Evolutionary conservation across 179 eudicot species (phyloP).

Genomic region (Heliamphora pulchella): DNA sequence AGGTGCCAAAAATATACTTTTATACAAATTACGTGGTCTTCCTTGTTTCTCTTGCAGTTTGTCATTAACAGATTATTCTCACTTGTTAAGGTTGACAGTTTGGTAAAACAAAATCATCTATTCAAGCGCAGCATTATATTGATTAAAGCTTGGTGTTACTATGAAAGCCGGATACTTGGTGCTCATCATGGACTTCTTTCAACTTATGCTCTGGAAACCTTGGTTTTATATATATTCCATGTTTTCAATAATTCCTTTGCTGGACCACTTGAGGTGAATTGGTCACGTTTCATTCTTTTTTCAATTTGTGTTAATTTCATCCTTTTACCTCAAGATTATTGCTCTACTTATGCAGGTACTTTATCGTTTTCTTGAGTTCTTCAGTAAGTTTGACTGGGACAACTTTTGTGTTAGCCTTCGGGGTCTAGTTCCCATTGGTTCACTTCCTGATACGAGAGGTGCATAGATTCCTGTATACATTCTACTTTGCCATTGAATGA

Average conservation of each 20-base stretch:
- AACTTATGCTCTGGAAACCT: constrained; percentile 49
- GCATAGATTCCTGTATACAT: not conserved
- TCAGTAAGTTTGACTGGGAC: constrained; percentile 94
- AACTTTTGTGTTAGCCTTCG: constrained; percentile 82
- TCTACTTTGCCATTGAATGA: not conserved
- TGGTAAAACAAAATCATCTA: constrained; percentile 37
- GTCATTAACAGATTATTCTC: not conserved
- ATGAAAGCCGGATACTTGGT: constrained; percentile 54
- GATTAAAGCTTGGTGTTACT: constrained; percentile 55
- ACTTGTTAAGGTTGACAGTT: constrained; percentile 37
- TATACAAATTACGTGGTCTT: not conserved
- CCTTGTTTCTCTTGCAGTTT: not conserved
- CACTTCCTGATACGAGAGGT: constrained; percentile 83
- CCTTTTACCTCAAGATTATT: too few relatives aligned
- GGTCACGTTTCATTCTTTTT: too few relatives aligned
- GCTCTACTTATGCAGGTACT: too few relatives aligned
- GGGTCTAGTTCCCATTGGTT: constrained; percentile 81
- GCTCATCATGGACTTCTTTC: constrained; percentile 51
- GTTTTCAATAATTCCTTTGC: constrained; percentile 29
- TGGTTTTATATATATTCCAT: constrained; percentile 43
- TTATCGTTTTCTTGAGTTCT: constrained; percentile 62
- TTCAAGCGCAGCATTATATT: constrained; percentile 52
- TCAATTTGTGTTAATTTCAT: too few relatives aligned
- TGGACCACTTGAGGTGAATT: constrained; percentile 35
- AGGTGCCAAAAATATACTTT: not conserved